These are phyloP conservation scores for Quercus phellos DNA, from an alignment of 331 rosid genomes.

Conservation along the genomic window DNA sequence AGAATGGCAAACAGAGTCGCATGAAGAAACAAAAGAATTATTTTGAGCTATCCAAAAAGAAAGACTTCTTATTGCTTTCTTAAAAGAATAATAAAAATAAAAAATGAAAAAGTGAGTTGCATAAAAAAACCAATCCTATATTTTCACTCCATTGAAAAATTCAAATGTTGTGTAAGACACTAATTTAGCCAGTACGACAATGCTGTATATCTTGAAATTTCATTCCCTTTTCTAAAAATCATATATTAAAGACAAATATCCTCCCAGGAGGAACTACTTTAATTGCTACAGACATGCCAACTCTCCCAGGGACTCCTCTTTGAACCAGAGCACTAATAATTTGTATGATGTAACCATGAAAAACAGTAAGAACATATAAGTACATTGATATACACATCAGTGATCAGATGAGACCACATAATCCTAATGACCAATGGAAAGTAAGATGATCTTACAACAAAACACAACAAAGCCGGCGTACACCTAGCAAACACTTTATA, in stretches of 20 bases:
- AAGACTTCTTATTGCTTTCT: neutral
- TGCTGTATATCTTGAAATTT: neutral
- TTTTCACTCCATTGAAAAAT: neutral
- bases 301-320: neutral
- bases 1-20: neutral
- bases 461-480: neutral
- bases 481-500: neutral
- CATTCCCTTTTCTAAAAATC: neutral
- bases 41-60: neutral
- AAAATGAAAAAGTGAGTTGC: neutral
- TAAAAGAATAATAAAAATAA: neutral
- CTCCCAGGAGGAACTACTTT: neutral
- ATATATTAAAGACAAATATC: too few relatives aligned
- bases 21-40: neutral
- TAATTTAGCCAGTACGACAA: neutral
- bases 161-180: neutral
- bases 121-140: neutral
- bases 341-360: neutral
- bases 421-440: neutral
- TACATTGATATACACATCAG: neutral
- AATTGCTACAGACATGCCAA: neutral
- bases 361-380: neutral
- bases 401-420: neutral
- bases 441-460: neutral
- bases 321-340: neutral